Base-by-base conservation (phyloP, 2,329 filamentous ascomycete genomes). In the Penicillium palitans region DNA sequence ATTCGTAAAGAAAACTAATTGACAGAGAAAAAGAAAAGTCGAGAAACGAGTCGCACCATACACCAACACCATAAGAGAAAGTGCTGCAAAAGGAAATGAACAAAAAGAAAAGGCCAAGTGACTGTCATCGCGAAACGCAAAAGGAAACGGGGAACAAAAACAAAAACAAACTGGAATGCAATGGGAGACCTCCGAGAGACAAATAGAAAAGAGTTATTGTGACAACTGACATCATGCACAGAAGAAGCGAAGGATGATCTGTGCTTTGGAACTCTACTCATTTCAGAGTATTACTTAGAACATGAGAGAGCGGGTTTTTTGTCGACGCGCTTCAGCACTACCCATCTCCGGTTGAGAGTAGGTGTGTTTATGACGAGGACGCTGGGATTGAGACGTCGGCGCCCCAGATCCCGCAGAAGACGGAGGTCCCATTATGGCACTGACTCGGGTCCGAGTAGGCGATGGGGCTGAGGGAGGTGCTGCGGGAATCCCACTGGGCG, bases 271-370 rank as follows among this genome's bases (percentile, higher is more conserved):
- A 40, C 44, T 25, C 48, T 44, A 44, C 40, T 29, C n/a, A 12
- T 25, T 41, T 41, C 15, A 59, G 58, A 57, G 54, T 44, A 27
- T 44, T 51, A 40, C 60, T 70, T 64, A 78, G 57, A 77, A 76
- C 56, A 78, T 74, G 60, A 78, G 63, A 31, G 76, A 78, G 54
- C 74, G 73, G 8, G 75, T 72, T 64, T 78, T 78, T 59, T 77
- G 72, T 37, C 73, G 72, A 37, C 76, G 72, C 57, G 72, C 68
- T 37, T 77, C 74, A 40, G 65, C 61, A 50, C 68, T 66, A 46
- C 71, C 68, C 48, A 71, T 65, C 54, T 76, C 75, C 6, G 76
- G 74, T 56, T 78, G 74, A 13, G 76, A 78, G 47, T 71, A 66
- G 6, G 74, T 74, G 61, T 77, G 73, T 52, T 76, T 75, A 61